Conservation (phyloP, 192 early-diverging fungal species). For the Pilobolus umbonatus region DNA sequence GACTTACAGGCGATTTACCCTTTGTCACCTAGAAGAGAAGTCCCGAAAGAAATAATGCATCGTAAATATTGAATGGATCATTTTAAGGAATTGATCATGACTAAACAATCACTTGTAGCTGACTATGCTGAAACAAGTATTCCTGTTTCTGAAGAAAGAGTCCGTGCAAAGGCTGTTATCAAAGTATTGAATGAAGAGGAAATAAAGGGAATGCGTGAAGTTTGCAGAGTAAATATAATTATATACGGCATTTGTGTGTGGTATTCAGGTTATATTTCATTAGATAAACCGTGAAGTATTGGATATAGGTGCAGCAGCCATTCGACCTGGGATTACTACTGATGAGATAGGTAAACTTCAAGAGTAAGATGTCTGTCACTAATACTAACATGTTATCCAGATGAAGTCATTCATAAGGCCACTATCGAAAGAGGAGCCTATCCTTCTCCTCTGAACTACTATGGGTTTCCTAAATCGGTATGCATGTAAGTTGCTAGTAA, state of each 20-base stretch:
- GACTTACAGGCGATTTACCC: slow-evolving; percentile 67
- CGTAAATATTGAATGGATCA: slow-evolving; percentile 2
- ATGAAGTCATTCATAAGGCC: slow-evolving; percentile 93
- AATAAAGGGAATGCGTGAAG: slow-evolving; percentile 75
- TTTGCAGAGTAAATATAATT: slow-evolving; percentile 56
- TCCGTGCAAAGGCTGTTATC: slow-evolving; percentile 60
- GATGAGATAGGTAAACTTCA: slow-evolving; percentile 68
- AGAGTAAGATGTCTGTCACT: neutral
- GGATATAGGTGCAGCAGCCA: slow-evolving; percentile 75
- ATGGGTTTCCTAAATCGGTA: slow-evolving; percentile 91
- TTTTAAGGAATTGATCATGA: neutral
- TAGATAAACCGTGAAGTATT: slow-evolving; percentile 86
- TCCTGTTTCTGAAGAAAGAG: slow-evolving; percentile 67
- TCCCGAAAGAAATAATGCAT: slow-evolving; percentile 59
- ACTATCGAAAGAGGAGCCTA: slow-evolving; percentile 89
- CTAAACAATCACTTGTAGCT: slow-evolving; percentile 30
- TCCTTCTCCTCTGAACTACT: slow-evolving; percentile 98
- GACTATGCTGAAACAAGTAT: slow-evolving; percentile 58
- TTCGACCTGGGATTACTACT: slow-evolving; percentile 85
- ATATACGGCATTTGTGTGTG: neutral
- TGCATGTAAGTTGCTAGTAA: slow-evolving; percentile 61
- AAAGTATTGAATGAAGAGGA: slow-evolving; percentile 65
- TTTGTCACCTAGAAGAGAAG: slow-evolving; percentile 59
- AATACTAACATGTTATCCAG: slow-evolving; percentile 25
- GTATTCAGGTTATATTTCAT: slow-evolving; percentile 7